Evolutionary conservation across 176 grass and related monocot species (phyloP).

Genomic region (Oryza nivara): DNA sequence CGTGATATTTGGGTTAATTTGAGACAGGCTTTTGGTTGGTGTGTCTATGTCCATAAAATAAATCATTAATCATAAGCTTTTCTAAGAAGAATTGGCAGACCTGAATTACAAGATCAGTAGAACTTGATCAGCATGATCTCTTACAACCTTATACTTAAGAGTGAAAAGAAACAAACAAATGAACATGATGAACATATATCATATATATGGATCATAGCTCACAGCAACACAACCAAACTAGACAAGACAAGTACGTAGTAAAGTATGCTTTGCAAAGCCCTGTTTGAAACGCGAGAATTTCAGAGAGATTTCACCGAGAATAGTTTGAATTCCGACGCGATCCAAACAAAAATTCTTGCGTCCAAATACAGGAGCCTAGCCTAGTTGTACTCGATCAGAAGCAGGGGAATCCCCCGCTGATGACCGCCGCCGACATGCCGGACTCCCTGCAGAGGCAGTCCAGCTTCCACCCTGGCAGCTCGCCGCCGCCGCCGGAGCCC

Average conservation of each 20-base stretch:
- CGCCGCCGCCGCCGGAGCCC: background rate
- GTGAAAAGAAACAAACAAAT: too few relatives aligned
- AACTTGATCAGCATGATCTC: too few relatives aligned
- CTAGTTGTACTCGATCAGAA: background rate
- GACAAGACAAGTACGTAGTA: too few relatives aligned
- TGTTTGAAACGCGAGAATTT: too few relatives aligned
- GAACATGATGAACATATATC: too few relatives aligned
- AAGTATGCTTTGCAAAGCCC: too few relatives aligned
- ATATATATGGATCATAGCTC: too few relatives aligned
- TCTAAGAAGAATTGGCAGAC: background rate
- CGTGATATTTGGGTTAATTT: too few relatives aligned
- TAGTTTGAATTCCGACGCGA: background rate
- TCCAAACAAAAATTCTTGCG: background rate
- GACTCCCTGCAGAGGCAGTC: slow-evolving; percentile 43
- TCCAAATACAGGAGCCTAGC: background rate
- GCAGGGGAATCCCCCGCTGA: slow-evolving; percentile 38
- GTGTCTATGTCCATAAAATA: background rate
- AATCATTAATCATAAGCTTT: background rate
- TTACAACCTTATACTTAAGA: too few relatives aligned
- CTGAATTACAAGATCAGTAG: background rate
- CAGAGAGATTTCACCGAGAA: too few relatives aligned
- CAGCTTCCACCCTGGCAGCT: slow-evolving; percentile 53
- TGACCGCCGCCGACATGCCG: slow-evolving; percentile 4
- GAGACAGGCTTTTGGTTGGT: background rate
- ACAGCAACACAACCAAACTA: too few relatives aligned